Evolutionary conservation across 805 yeast genomes (phyloP), one percentile per base, ranked within the genome.

Genomic region (Wickerhamomyces subpelliculosus): DNA sequence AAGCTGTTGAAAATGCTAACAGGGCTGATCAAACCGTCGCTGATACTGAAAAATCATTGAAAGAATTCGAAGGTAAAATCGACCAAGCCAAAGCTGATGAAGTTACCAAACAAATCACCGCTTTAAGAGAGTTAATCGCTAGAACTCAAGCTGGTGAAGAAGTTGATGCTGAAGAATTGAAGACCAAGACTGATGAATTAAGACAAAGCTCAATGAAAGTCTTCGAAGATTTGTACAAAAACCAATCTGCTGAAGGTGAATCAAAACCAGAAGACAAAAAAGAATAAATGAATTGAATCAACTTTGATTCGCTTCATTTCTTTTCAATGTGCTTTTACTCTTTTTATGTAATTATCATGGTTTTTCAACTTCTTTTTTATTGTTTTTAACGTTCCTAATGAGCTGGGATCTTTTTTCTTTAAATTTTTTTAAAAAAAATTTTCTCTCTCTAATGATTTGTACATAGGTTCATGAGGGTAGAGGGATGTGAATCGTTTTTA

Each of bases 41-140:
- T 55, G 96, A 87, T 65, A 85, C 94, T 39, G 95, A 86, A 64
- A 75, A 79, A 64, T 85, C 95, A n/a, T 62, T 87, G 45, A 67
- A 68, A 48, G 93, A 83, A 67, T 87, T 83, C 66, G 75, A 65
- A 47, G 87, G 80, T 47, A 78, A 70, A 61, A 58, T 75, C 37
- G 78, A 75, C 61, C 72, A 73, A 60, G 38, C 48, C 40, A 78
- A 74, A 59, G 75, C 73, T 48, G 78, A 65, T 48, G 67, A 64
- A 59, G 75, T 75, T 40, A 47, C 44, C 42, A 54, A 54, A 46
- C 55, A 49, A 48, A 54, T 54, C 37, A 61, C 73, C 45, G 68
- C 75, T 45, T 67, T 80, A 65, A 80, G 81, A 73, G 88, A 82
- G 69, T 60, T 80, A 39, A 75, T 80, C 48, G 82, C 81, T 50